Evolutionary conservation across 805 yeast species (phyloP), one percentile per base, ranked within the genome.

Genomic region (Metschnikowia borealis): DNA sequence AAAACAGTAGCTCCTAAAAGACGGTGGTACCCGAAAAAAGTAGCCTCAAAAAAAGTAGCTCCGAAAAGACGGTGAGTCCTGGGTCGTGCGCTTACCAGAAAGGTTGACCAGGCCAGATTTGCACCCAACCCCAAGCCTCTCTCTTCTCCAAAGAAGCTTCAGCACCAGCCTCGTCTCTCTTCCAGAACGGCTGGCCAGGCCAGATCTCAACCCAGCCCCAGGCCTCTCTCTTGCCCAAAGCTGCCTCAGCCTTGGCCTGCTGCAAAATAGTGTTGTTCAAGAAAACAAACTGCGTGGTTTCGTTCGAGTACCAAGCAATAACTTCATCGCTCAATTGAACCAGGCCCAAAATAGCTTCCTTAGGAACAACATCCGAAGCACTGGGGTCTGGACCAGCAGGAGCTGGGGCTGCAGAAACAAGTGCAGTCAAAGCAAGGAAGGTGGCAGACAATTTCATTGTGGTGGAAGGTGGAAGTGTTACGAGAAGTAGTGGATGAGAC

Each of bases 231-330:
- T 50, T 57, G 13, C 38, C 38, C 44, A 55, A 44, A 6, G 53
- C 46, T 13, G 49, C 36, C 17, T 50, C 50, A 37, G 17, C 38
- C 34, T 55, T 52, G 14, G 54, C 57, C 18, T 55, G 51, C 4
- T 51, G 56, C 57, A 57, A 47, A 17, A 52, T 38, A 20, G 60
- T 57, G 47, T 52, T 38, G 51, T 57, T 57, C 50, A 57, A 52
- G 38, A 57, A 50, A 18, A 57, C 50, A 38, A 57, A 41, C 11
- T 51, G 38, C 13, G 51, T 35, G n/a, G 54, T 48, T 38, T 49
- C 47, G 42, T 52, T 48, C 33, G 52, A 52, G 35, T 48, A 44
- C 40, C 46, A 43, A 47, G 54, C 46, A 26, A 55, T 46, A 10
- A 54, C 54, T 8, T 55, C 59, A 15, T 46, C 33, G 23, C 48